phyloP scores from a whole-genome alignment of 177 flowering plant genomes.

The Vitis hybrid region DNA sequence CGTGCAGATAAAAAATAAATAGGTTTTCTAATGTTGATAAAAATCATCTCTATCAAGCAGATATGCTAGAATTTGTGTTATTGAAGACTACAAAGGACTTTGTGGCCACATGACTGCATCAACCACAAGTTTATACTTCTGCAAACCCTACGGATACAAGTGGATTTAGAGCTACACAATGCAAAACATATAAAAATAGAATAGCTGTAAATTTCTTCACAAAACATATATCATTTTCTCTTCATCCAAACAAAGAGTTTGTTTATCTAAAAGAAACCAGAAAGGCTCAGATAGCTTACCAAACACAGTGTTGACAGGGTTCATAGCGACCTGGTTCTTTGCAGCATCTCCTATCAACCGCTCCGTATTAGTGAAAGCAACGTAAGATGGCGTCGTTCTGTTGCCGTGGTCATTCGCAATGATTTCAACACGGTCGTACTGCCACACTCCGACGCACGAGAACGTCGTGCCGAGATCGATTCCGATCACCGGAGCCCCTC shows the following conservation, averaged over 20 bases:
- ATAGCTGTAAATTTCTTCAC: too few species aligned
- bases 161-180: too few species aligned
- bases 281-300: not conserved
- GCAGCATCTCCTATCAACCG: conserved; percentile 16
- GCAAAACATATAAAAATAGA: too few species aligned
- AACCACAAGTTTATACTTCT: too few species aligned
- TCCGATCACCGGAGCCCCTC: conserved; percentile 9
- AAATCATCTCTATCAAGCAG: too few species aligned
- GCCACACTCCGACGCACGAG: conserved; percentile 20
- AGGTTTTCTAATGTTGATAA: too few species aligned
- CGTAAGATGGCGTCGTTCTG: conserved; percentile 17
- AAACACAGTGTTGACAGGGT: conserved; percentile 20
- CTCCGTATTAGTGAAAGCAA: conserved; percentile 16
- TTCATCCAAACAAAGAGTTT: conserved; percentile 15
- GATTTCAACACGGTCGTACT: conserved; percentile 11
- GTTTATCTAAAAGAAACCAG: not conserved
- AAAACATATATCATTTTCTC: not conserved
- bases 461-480: conserved; percentile 15
- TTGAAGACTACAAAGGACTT: too few species aligned
- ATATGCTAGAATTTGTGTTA: too few species aligned
- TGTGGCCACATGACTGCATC: too few species aligned
- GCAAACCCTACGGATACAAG: too few species aligned
- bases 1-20: too few species aligned
- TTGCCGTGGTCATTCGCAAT: conserved; percentile 4
- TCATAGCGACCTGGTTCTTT: conserved; percentile 19